phyloP scores from a whole-genome alignment of 2,329 filamentous ascomycete species.

The Albophoma yamanashiensis region DNA sequence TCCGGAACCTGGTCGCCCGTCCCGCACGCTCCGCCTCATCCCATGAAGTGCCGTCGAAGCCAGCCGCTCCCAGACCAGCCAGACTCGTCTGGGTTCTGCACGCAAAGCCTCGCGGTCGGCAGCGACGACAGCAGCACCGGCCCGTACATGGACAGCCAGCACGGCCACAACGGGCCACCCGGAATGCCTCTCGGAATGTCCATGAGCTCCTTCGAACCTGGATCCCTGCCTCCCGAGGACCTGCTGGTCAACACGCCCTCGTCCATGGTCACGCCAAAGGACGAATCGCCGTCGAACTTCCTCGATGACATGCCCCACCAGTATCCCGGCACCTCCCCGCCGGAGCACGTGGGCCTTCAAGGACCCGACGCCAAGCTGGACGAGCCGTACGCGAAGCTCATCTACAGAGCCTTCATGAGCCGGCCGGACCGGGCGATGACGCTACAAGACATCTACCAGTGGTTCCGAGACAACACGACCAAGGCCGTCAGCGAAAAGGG shows the following conservation, averaged over 20 bases:
- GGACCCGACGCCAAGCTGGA: conserved; percentile 22
- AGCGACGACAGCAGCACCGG: too few species aligned
- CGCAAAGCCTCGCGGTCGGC: conserved; percentile 4
- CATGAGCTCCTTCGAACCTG: conserved; percentile 6
- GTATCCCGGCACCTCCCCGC: conserved; percentile 5
- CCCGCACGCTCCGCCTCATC: background rate
- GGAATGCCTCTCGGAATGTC: background rate
- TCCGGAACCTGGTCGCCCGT: conserved; percentile 19
- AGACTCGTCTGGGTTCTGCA: conserved; percentile 12
- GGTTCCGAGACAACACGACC: conserved; percentile 74
- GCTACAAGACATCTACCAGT: conserved; percentile 79
- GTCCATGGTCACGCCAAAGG: conserved; percentile 3
- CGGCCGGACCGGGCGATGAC: conserved; percentile 59
- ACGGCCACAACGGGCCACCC: background rate
- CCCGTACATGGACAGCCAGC: background rate
- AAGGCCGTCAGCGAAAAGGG: conserved; percentile 67
- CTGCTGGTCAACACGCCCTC: conserved; percentile 1
- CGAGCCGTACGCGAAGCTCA: conserved; percentile 72
- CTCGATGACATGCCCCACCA: background rate
- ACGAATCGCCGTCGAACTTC: background rate
- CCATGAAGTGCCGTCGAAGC: background rate
- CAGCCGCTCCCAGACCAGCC: conserved; percentile 6
- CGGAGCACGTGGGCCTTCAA: conserved; percentile 8
- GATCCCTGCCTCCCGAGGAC: conserved; percentile 3
- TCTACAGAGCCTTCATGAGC: conserved; percentile 64